Base-by-base conservation (phyloP, 2,329 filamentous ascomycete species). In the Fusarium proliferatum region DNA sequence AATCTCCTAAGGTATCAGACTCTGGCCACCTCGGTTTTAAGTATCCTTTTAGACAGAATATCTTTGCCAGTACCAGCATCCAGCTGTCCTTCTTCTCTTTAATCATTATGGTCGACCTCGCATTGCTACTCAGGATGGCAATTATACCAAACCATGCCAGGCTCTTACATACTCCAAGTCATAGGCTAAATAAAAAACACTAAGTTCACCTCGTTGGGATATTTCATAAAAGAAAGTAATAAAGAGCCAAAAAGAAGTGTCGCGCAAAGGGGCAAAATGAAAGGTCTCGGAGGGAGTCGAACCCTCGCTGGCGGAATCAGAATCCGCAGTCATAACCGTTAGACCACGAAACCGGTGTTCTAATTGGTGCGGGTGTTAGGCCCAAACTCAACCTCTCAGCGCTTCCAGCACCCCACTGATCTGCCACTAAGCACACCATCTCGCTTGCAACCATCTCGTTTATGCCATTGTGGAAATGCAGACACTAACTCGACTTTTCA, bases 321-420 rank as follows among this genome's bases (percentile, higher is more conserved):
- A 55, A 55, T 55, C 51, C 51, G 51, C 51, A 55, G 51, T 55
- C 51, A 55, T 55, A 41, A 55, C 51, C 51, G 51, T 55, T 55
- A 55, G 51, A 55, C 51, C 51, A 55, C 51, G 51, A 41, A 55
- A 55, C 51, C 51, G 4, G 19, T 17, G 51, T 28, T 55, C 19
- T 55, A 41, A 41, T 41, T 55, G 34, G 51, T 55, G 51, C 19
- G 28, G 0, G 1, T 1, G 28, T 7, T 1, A 2, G 19, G 7
- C 2, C 3, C 19, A 41, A 55, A 39, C 1, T 1, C 23, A 17
- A 13, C 17, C 4, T 3, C 5, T 55, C 5, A 39, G 1, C 5
- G 23, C 2, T 55, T 3, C 2, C 0, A 3, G 6, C 4, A 5
- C 1, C 9, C 9, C 1, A 26, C 12, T 19, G 17, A 52, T 8